phyloP scores from a whole-genome alignment of 208 protist genomes.

The Trypanosoma rangeli region DNA sequence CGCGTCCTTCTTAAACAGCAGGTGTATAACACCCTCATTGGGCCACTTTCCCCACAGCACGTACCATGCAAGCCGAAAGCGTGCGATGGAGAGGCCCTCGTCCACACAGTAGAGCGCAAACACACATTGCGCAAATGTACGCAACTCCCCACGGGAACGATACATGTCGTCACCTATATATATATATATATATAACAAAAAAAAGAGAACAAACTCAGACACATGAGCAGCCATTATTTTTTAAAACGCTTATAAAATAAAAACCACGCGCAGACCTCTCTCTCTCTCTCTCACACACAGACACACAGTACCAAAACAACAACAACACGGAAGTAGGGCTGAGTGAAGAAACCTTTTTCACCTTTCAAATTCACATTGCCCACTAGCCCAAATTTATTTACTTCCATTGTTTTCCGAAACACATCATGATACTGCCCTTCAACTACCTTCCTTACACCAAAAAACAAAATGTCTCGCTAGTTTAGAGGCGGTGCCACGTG shows the following conservation, averaged over 20 bases:
- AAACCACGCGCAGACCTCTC: too few relatives aligned
- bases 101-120: conserved; percentile 35
- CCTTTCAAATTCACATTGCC: too few relatives aligned
- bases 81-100: background rate
- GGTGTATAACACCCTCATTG: conserved; percentile 4
- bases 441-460: background rate
- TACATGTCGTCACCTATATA: conserved; percentile 34
- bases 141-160: conserved; percentile 50
- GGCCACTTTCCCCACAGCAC: conserved; percentile 28
- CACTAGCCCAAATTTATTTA: too few relatives aligned
- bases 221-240: background rate
- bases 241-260: too few relatives aligned
- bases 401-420: background rate
- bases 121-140: conserved; percentile 39
- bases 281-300: too few relatives aligned
- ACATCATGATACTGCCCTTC: background rate
- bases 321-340: too few relatives aligned
- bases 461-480: background rate
- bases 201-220: conserved; percentile 2
- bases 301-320: too few relatives aligned
- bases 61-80: conserved; percentile 26
- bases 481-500: background rate
- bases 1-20: conserved; percentile 4
- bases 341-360: too few relatives aligned
- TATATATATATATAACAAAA: conserved; percentile 7